Percentiles rank a stretch among this genome's conserved stretches.
Evolutionary conservation across 2,329 filamentous ascomycete species (phyloP).

Genomic region (Aspergillus sp.): DNA sequence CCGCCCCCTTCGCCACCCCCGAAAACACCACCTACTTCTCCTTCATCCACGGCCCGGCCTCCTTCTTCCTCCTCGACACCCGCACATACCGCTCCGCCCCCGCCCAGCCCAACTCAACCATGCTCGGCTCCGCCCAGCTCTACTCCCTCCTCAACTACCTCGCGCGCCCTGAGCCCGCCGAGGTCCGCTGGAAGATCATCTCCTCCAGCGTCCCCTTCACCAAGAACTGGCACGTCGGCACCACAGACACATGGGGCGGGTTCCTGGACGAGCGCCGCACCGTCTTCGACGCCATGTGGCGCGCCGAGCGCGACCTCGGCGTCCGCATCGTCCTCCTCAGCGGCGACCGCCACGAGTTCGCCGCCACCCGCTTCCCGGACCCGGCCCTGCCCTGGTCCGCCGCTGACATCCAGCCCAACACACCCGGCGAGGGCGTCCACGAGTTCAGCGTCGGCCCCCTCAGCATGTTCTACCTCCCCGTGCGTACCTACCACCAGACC

Average conservation of each 20-base stretch:
- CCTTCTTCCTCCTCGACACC: conserved; percentile 94
- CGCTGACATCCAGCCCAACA: conserved; percentile 19
- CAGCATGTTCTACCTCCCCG: conserved; percentile 88
- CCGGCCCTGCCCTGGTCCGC: conserved; percentile 22
- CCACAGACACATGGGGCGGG: conserved; percentile 89
- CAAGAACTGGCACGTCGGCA: conserved; percentile 92
- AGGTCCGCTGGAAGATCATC: conserved; percentile 90
- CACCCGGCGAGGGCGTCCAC: conserved; percentile 54
- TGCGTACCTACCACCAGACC: conserved; percentile 76
- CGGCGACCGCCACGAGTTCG: conserved; percentile 96
- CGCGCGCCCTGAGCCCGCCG: conserved; percentile 65
- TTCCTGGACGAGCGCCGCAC: conserved; percentile 76
- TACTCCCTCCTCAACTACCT: conserved; percentile 77
- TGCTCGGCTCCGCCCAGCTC: conserved; percentile 79
- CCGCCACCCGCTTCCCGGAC: conserved; percentile 72
- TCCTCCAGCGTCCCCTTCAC: conserved; percentile 91
- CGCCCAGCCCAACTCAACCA: conserved; percentile 64
- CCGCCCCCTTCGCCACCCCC: conserved; percentile 49
- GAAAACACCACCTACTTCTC: conserved; percentile 76
- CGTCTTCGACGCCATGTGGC: conserved; percentile 91
- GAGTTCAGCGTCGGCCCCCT: conserved; percentile 91
- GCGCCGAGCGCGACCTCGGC: conserved; percentile 66
- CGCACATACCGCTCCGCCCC: conserved; percentile 71
- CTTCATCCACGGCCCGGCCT: conserved; percentile 84
- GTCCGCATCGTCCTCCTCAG: conserved; percentile 79